Conservation (phyloP, 768 basidiomycete genomes). For the Suillus tomentosus region DNA sequence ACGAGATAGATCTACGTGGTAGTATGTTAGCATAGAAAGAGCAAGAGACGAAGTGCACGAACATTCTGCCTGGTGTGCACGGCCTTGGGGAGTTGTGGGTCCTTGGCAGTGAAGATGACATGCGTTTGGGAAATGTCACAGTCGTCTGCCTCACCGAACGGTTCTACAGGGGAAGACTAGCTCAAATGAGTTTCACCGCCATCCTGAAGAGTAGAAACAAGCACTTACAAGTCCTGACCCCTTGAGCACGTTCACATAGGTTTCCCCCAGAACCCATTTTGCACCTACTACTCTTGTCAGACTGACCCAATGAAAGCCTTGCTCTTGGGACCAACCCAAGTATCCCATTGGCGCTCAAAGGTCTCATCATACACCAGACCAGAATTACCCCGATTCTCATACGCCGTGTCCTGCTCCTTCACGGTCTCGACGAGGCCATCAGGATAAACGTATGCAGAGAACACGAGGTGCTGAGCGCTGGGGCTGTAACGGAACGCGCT, state of each 20-base stretch:
- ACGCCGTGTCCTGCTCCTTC: conserved; percentile 67
- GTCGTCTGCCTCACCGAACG: conserved; percentile 82
- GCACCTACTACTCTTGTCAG: conserved; percentile 55
- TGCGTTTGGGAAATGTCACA: conserved; percentile 70
- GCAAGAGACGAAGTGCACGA: conserved; percentile 8
- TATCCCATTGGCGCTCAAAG: conserved; percentile 77
- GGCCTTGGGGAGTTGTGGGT: conserved; percentile 72
- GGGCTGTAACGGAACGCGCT: conserved; percentile 70
- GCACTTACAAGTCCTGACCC: conserved; percentile 64
- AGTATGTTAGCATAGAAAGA: conserved; percentile 3
- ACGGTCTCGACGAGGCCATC: conserved; percentile 74
- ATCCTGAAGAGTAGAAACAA: background rate
- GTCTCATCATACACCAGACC: conserved; percentile 71
- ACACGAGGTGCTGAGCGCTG: conserved; percentile 66
- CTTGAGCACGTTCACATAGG: conserved; percentile 61
- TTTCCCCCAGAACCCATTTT: too few species aligned
- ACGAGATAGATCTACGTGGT: conserved; percentile 66
- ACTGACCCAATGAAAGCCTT: conserved; percentile 71
- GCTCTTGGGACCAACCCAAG: conserved; percentile 75
- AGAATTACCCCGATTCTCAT: conserved; percentile 70
- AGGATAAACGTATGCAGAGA: conserved; percentile 81
- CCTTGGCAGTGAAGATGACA: conserved; percentile 85
- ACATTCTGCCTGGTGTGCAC: conserved; percentile 92
- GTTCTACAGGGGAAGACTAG: conserved; percentile 78
- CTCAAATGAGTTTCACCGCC: background rate